These are phyloP conservation scores for Termitomyces sp. DNA, from an alignment of 768 basidiomycete species.

Conservation along the genomic window DNA sequence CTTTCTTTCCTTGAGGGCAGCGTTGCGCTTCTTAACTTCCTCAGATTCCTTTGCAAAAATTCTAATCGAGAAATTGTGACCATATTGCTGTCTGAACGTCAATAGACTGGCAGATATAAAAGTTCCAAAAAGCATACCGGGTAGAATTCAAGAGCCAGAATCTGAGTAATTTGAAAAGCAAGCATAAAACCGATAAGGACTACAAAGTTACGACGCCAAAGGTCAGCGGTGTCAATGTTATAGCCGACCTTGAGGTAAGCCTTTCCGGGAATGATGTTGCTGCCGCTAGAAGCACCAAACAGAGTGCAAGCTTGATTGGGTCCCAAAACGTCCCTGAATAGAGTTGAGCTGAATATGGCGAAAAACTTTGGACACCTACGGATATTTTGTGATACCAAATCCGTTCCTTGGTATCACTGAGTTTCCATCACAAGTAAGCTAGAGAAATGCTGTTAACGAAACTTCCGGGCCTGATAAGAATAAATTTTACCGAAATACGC, in stretches of 20 bases:
- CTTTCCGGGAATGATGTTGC: slow-evolving; percentile 46
- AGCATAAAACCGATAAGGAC: slow-evolving; percentile 68
- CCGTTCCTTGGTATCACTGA: slow-evolving; percentile 63
- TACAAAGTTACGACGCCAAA: slow-evolving; percentile 66
- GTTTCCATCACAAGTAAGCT: slow-evolving; percentile 62
- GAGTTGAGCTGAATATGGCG: slow-evolving; percentile 7
- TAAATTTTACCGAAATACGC: slow-evolving; percentile 47
- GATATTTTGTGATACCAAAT: slow-evolving; percentile 50
- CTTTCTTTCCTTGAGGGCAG: slow-evolving; percentile 46
- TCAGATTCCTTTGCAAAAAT: slow-evolving; percentile 56
- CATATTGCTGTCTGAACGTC: slow-evolving; percentile 37
- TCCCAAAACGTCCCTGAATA: slow-evolving; percentile 40
- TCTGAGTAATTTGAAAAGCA: slow-evolving; percentile 63
- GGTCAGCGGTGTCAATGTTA: slow-evolving; percentile 38
- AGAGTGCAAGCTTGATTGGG: slow-evolving; percentile 77
- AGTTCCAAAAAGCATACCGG: slow-evolving; percentile 34
- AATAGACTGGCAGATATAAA: not conserved
- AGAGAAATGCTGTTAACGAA: not conserved
- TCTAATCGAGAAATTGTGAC: slow-evolving; percentile 39
- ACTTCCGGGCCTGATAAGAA: not conserved
- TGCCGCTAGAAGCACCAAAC: slow-evolving; percentile 57
- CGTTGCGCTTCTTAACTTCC: slow-evolving; percentile 51
- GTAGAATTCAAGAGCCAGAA: slow-evolving; percentile 59
- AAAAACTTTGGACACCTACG: slow-evolving; percentile 32
- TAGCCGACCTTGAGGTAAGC: slow-evolving; percentile 58